Evolutionary conservation across 2,329 filamentous ascomycete genomes (phyloP), one percentile per base, ranked within the genome.

Genomic region (Orbilia javanica): DNA sequence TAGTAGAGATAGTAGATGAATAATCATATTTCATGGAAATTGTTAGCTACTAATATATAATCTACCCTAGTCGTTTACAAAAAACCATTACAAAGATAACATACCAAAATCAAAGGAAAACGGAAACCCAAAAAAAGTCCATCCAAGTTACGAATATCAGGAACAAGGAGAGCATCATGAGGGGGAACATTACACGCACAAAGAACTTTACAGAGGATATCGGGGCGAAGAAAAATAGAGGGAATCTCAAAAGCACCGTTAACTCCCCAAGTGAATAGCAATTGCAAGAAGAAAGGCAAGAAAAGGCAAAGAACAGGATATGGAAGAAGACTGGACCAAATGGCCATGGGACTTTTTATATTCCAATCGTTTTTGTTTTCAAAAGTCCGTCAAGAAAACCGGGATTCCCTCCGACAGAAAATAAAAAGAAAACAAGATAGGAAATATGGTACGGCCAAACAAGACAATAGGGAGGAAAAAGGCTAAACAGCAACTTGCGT

Each of bases 401-500:
- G 42, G 5, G 7, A 36, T 4, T 31, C 13, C 27, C 52, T 31
- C 18, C 52, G 29, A 36, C 31, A 36, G 22, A 13, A 22, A 27
- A 20, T 22, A 13, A 8, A 31, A 22, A 57, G 11, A 8, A 57
- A 34, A 36, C 15, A 36, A 29, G 29, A 57, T n/a, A 36, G n/a
- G 18, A 60, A 39, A 60, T n/a, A 57, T 20, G 20, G 42, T 8
- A 60, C 20, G 52, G 20, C 3, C 31, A 15, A 60, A 25, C 3
- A 27, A 27, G n/a, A 25, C 18, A n/a, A 29, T 25, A 20, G 27
- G 20, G 27, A 29, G 8, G n/a, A 34, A 20, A 44, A 31, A 48
- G 22, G 25, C 62, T 50, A 77, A 55, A 66, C 73, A 27, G 73
- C 11, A 39, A 77, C 36, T 50, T 77, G 73, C 10, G 73, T 79